Base-by-base conservation (phyloP, 108 stramenopile species). In the Nannochloropsis salina region DNA sequence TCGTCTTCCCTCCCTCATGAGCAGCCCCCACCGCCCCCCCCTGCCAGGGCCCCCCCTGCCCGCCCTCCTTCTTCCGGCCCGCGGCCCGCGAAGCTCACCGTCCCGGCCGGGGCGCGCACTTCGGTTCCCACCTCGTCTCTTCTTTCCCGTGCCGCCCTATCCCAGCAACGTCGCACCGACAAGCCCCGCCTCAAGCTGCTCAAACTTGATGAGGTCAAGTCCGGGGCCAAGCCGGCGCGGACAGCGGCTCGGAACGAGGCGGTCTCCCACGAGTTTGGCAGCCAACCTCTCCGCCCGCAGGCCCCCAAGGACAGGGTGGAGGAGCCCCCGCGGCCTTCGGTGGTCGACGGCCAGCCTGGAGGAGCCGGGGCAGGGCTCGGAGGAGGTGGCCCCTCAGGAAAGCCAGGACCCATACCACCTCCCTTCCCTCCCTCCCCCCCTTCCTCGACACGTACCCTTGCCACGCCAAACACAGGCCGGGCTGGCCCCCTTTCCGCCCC, bases 401-500 rank as follows among this genome's bases (percentile, higher is more conserved):
- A n/a, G 47, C 47, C 47, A 51, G 9, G 10, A 51, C 47, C 47
- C 9, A 9, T 12, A 51, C 47, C 47, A 11, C 47, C 47, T 51
- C 47, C 47, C 12, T 12, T 12, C 47, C 47, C 61, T 74, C n/a
- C 61, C n/a, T 74, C 61, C 4, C n/a, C 61, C 4, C n/a, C 61
- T 74, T 74, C 61, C n/a, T 5, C 61, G 2, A 20, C 61, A 20
- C 5, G 20, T 74, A 20, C 61, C 61, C n/a, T 74, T 2, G 61
- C 61, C n/a, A n/a, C 5, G 20, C 20, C 61, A 74, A 74, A 74
- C 61, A n/a, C 61, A 74, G 5, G 20, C 4, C 61, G 15, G 20
- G 61, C 61, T 74, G 61, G 61, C n/a, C 61, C n/a, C 61, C 61
- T 74, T n/a, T 74, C 61, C 61, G 20, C 61, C 61, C 61, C 61